These are phyloP conservation scores for Aspergillus ellipticus DNA, from an alignment of 495 filamentous ascomycete species.

Conservation along the genomic window DNA sequence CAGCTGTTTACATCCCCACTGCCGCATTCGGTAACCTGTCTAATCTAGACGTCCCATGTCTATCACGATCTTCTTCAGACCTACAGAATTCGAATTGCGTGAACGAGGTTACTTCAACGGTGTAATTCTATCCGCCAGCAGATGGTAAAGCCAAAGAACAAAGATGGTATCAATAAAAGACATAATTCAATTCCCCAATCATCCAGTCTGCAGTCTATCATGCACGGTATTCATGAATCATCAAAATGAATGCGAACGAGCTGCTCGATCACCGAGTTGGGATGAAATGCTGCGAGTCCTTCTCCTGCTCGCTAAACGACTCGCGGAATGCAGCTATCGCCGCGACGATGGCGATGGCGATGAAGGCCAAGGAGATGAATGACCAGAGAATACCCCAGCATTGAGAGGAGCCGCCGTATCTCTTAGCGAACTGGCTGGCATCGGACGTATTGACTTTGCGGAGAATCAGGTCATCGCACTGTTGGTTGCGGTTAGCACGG, in stretches of 20 bases:
- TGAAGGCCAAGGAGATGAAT: conserved; percentile 64
- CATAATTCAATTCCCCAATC: not conserved
- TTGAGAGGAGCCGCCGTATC: conserved; percentile 73
- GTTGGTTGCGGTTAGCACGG: not conserved
- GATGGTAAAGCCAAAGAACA: not conserved
- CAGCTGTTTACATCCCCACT: too few species aligned
- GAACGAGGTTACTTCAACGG: too few species aligned
- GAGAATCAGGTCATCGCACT: conserved; percentile 78
- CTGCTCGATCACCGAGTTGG: conserved; percentile 33
- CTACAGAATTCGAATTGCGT: too few species aligned
- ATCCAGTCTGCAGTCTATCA: not conserved
- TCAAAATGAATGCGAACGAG: not conserved
- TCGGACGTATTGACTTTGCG: conserved; percentile 78
- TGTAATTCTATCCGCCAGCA: not conserved
- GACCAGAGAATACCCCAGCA: conserved; percentile 83
- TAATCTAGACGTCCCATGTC: too few species aligned
- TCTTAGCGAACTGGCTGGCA: conserved; percentile 74
- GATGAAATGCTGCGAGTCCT: conserved; percentile 65
- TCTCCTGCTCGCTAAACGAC: conserved; percentile 61
- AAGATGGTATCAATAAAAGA: not conserved
- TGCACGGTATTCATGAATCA: not conserved
- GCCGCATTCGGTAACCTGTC: not conserved
- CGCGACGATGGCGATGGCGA: conserved; percentile 66
- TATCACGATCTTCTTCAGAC: not conserved
- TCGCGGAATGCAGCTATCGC: conserved; percentile 74